Base-by-base conservation (phyloP, 371 early-diverging fungal genomes). In the Chytridium lagenaria region DNA sequence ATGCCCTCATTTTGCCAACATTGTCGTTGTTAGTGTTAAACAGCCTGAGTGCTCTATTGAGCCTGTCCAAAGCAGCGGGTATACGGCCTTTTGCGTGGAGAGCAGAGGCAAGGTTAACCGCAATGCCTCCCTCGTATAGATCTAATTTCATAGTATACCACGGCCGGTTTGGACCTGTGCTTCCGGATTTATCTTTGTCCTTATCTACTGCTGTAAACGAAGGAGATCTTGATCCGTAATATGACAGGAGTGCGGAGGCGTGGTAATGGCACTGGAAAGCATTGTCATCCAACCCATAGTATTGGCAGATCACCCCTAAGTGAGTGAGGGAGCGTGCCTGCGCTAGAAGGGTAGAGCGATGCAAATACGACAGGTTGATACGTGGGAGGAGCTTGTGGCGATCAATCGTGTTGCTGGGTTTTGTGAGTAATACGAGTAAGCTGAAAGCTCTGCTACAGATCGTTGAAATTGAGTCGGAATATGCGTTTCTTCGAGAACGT, bases 401-500 rank as follows among this genome's bases (percentile, higher is more conserved):
- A 40, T 34, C 23, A 50, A 49, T 1, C 28, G 68, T 16, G 66
- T 33, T 26, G 33, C 66, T n/a, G 72, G 44, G 28, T 49, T 74
- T 28, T 73, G 64, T 28, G 70, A 59, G 28, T 37, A 64, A 37
- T 52, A 68, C 31, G 55, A 75, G 26, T 59, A 40, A 22, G 55
- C 55, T 26, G 59, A 69, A 7, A 69, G 23, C 40, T 59, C 69
- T 7, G 65, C 49, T 22, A 57, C 65, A 23, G 63, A 38, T 44
- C 34, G 37, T 15, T 69, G 59, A 57, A 80, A 80, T 5, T 69
- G 70, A 22, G 71, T 50, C 28, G 84, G 84, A 31, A 82, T 63
- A 15, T 81, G 81, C 30, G 71, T 78, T 37, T 85, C 84, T 59
- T 85, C 86, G n/a, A 85, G 68, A 10, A 80, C 78, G 19, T 73